Evolutionary conservation across 2,329 filamentous ascomycete species (phyloP).

Genomic region (Calonectria hawksworthii): DNA sequence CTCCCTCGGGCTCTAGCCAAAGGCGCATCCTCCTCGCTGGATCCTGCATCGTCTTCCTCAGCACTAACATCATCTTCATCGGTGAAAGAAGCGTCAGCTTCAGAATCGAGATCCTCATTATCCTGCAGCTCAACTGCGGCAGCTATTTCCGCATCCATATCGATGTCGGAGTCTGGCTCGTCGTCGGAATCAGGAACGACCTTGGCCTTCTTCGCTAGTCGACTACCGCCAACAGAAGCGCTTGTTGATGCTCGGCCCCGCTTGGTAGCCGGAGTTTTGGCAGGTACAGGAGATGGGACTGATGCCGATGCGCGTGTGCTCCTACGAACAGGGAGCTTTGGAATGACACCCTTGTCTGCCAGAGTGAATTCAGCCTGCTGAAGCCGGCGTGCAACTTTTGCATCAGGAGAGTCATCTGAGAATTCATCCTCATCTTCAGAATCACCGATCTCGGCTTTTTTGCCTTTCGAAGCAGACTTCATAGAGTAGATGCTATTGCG

Average conservation of each 20-base stretch:
- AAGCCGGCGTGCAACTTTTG: constrained; percentile 50
- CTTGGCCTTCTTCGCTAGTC: constrained; percentile 48
- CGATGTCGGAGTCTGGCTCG: constrained; percentile 36
- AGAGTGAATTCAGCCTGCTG: constrained; percentile 51
- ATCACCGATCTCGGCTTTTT: constrained; percentile 56
- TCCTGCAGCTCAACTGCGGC: constrained; percentile 38
- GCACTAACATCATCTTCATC: constrained; percentile 35
- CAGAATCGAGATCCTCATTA: constrained; percentile 24
- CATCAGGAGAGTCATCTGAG: constrained; percentile 45
- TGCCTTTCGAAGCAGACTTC: constrained; percentile 61
- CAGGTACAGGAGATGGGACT: constrained; percentile 18
- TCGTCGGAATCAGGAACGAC: constrained; percentile 50
- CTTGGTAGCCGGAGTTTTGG: constrained; percentile 37
- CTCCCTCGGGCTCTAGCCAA: constrained; percentile 27
- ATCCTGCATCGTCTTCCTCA: constrained; percentile 30
- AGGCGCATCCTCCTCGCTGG: constrained; percentile 49
- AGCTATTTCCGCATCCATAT: constrained; percentile 51
- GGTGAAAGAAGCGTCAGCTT: constrained; percentile 33
- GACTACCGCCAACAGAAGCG: constrained; percentile 32
- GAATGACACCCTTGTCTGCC: not conserved
- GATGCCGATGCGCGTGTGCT: constrained; percentile 27
- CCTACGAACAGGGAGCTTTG: constrained; percentile 31
- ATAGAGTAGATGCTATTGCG: constrained; percentile 63
- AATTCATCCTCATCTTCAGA: constrained; percentile 53
- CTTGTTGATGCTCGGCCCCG: constrained; percentile 43